Evolutionary conservation across 257 asterid genomes (phyloP).

Genomic region (Rehmannia glutinosa): DNA sequence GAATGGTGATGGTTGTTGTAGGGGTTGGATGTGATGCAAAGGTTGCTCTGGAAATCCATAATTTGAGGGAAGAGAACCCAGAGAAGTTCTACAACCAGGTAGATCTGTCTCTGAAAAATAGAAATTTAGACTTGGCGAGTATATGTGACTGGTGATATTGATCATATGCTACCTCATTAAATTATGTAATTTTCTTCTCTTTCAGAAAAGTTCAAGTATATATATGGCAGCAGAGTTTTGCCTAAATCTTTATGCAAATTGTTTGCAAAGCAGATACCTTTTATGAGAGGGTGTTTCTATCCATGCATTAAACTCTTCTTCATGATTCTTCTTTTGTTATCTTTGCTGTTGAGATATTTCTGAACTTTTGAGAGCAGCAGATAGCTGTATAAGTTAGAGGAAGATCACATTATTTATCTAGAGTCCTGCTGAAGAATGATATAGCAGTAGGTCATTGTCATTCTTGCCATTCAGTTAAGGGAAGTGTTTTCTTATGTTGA

Average conservation of each 20-base stretch:
- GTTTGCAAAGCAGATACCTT: too few relatives aligned
- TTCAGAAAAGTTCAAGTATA: not conserved
- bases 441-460: not conserved
- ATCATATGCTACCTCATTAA: not conserved
- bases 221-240: too few relatives aligned
- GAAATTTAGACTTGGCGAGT: not conserved
- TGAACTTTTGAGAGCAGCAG: too few relatives aligned
- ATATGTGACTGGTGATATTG: not conserved
- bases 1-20: too few relatives aligned
- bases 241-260: not conserved
- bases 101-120: not conserved
- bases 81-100: conserved; percentile 99
- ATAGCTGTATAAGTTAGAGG: too few relatives aligned
- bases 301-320: too few relatives aligned
- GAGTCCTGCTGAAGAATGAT: too few relatives aligned
- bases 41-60: conserved; percentile 97
- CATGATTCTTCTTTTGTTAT: too few relatives aligned
- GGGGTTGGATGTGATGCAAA: conserved; percentile 99
- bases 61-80: conserved; percentile 97
- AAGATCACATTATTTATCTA: too few relatives aligned
- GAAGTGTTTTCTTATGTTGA: not conserved
- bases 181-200: not conserved
- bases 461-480: not conserved
- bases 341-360: too few relatives aligned
- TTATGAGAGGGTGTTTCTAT: too few relatives aligned